phyloP scores from a whole-genome alignment of 2,329 filamentous ascomycete genomes.

The Sporothrix brasiliensis region DNA sequence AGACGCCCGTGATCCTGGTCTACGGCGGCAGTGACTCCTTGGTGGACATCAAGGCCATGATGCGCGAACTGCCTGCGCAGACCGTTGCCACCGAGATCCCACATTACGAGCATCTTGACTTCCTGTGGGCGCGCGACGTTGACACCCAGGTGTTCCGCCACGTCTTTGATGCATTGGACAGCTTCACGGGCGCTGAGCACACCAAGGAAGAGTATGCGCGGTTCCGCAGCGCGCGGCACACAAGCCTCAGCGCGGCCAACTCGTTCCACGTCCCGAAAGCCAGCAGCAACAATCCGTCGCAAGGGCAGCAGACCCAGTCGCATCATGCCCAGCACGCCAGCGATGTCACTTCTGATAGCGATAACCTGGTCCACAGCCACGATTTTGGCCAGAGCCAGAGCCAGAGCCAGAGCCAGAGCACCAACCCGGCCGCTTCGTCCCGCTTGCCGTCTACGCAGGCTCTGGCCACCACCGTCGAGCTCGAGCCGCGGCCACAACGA shows the following conservation, averaged over 20 bases:
- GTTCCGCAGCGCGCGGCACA: conserved; percentile 57
- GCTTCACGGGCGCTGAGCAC: conserved; percentile 63
- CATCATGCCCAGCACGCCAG: not conserved
- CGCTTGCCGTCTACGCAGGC: not conserved
- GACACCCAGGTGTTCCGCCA: conserved; percentile 84
- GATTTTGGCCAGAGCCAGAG: too few relatives aligned
- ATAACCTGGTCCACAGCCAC: not conserved
- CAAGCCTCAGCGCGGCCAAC: conserved; percentile 47
- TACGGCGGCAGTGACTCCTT: conserved; percentile 94
- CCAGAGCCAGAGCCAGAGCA: not conserved
- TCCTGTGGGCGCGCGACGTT: conserved; percentile 89
- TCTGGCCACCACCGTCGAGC: not conserved
- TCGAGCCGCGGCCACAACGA: conserved; percentile 5
- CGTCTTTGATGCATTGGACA: conserved; percentile 85
- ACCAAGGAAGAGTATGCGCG: conserved; percentile 63
- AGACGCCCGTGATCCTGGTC: conserved; percentile 88
- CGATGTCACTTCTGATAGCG: conserved; percentile 1
- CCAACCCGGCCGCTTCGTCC: not conserved
- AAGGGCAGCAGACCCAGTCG: not conserved
- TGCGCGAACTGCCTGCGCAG: conserved; percentile 80
- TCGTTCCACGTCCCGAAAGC: not conserved
- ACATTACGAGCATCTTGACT: conserved; percentile 96
- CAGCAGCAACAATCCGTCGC: not conserved
- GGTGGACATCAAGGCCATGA: conserved; percentile 91
- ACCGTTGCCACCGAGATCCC: conserved; percentile 85